phyloP scores from a whole-genome alignment of 768 basidiomycete species.

The Hemileccinum impolitum region DNA sequence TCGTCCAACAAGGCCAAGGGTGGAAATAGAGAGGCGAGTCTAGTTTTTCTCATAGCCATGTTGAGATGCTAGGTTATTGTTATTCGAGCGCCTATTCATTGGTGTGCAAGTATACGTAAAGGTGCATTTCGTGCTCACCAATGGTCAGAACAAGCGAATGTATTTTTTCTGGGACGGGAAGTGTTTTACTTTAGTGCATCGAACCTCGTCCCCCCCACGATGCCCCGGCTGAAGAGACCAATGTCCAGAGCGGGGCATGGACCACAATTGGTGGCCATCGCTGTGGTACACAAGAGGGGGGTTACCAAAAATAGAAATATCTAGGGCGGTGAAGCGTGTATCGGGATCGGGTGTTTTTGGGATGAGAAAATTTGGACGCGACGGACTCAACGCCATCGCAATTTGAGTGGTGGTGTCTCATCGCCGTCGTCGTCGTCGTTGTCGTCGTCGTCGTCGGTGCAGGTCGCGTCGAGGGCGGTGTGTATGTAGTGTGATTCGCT shows the following conservation, averaged over 20 bases:
- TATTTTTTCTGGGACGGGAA: too few species aligned
- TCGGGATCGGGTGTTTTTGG: constrained; percentile 20
- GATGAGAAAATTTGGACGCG: constrained; percentile 20
- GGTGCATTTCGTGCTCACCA: background rate
- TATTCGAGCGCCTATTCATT: background rate
- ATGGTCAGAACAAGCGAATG: too few species aligned
- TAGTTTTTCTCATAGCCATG: background rate
- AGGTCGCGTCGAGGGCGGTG: background rate
- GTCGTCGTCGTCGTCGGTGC: background rate
- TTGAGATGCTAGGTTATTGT: background rate
- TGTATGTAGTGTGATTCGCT: background rate
- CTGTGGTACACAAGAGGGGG: background rate
- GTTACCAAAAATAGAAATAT: constrained; percentile 25
- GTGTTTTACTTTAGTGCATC: too few species aligned
- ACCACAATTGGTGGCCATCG: too few species aligned
- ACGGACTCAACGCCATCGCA: constrained; percentile 24
- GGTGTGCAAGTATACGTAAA: background rate
- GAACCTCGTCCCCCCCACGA: too few species aligned
- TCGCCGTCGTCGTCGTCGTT: background rate
- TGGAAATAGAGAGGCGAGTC: too few species aligned
- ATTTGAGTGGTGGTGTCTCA: background rate
- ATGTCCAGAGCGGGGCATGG: too few species aligned
- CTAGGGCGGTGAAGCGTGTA: constrained; percentile 11
- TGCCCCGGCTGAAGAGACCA: too few species aligned
- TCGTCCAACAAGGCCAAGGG: too few species aligned